Evolutionary conservation across 2,329 filamentous ascomycete species (phyloP).

Genomic region (Fusarium algeriense): DNA sequence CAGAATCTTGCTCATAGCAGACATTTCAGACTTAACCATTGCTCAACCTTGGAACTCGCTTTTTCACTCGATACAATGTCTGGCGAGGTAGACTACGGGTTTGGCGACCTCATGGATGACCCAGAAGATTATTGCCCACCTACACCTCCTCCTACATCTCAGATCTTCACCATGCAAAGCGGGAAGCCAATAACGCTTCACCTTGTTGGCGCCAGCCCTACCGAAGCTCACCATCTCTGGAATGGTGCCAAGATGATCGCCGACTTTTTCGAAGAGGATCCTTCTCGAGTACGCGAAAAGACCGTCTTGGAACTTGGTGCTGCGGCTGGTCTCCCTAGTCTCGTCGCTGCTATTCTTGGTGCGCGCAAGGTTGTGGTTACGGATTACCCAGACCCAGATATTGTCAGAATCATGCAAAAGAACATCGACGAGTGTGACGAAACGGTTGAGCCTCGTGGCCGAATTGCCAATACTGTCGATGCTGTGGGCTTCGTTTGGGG

Average conservation of each 20-base stretch:
- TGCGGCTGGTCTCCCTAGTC: slow-evolving; percentile 84
- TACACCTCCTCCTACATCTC: slow-evolving; percentile 79
- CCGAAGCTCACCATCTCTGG: slow-evolving; percentile 94
- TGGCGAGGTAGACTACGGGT: slow-evolving; percentile 54
- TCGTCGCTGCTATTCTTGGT: slow-evolving; percentile 80
- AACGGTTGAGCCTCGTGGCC: slow-evolving; percentile 48
- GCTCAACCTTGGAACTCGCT: slow-evolving; percentile 5
- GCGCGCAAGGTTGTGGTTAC: slow-evolving; percentile 82
- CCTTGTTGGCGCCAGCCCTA: slow-evolving; percentile 87
- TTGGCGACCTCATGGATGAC: slow-evolving; percentile 77
- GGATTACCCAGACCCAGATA: slow-evolving; percentile 87
- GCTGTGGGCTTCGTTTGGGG: slow-evolving; percentile 89
- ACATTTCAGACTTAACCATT: not conserved
- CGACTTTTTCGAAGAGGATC: slow-evolving; percentile 79
- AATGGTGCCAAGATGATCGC: slow-evolving; percentile 86
- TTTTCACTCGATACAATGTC: slow-evolving; percentile 44
- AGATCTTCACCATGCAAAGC: slow-evolving; percentile 76
- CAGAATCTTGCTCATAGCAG: slow-evolving; percentile 10
- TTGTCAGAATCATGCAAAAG: slow-evolving; percentile 82
- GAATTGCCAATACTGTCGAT: slow-evolving; percentile 57
- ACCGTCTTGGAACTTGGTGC: slow-evolving; percentile 91
- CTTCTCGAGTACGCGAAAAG: slow-evolving; percentile 71
- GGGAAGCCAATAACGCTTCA: slow-evolving; percentile 76
- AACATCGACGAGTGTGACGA: slow-evolving; percentile 75
- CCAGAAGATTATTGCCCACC: slow-evolving; percentile 84